Conservation (phyloP, 2,329 filamentous ascomycete genomes). For the Hymenoscyphus infarciens region DNA sequence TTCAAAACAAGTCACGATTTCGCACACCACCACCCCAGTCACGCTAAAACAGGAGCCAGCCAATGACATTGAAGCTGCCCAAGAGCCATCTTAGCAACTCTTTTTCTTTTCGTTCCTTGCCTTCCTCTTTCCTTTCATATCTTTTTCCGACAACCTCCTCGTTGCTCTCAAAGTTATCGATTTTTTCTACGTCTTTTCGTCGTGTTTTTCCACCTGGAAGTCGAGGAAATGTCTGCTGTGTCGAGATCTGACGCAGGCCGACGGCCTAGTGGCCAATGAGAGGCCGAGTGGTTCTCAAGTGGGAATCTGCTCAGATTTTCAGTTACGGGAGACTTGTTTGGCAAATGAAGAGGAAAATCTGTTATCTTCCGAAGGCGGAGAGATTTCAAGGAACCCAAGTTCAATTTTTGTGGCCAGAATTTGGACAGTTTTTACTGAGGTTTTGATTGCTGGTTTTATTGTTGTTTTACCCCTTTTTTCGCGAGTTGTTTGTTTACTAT, state of each 20-base stretch:
- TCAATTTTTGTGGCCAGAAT: background rate
- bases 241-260: conserved; percentile 15
- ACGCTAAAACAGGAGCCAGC: background rate
- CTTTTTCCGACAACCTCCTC: conserved; percentile 8
- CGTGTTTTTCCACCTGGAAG: conserved; percentile 16
- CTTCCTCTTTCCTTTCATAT: conserved; percentile 11
- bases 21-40: background rate
- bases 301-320: conserved; percentile 13
- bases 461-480: background rate
- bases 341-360: conserved; percentile 25
- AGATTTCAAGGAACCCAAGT: background rate
- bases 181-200: conserved; percentile 19
- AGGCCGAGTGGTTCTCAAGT: conserved; percentile 14
- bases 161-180: conserved; percentile 15
- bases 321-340: conserved; percentile 33
- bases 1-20: background rate
- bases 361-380: background rate
- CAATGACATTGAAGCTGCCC: background rate
- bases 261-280: conserved; percentile 17
- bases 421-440: background rate
- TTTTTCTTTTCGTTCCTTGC: conserved; percentile 2
- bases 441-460: background rate
- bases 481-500: background rate
- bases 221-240: conserved; percentile 3
- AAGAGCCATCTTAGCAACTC: background rate